phyloP scores from a whole-genome alignment of 2,329 filamentous ascomycete genomes.

The Claviceps fusiformis region DNA sequence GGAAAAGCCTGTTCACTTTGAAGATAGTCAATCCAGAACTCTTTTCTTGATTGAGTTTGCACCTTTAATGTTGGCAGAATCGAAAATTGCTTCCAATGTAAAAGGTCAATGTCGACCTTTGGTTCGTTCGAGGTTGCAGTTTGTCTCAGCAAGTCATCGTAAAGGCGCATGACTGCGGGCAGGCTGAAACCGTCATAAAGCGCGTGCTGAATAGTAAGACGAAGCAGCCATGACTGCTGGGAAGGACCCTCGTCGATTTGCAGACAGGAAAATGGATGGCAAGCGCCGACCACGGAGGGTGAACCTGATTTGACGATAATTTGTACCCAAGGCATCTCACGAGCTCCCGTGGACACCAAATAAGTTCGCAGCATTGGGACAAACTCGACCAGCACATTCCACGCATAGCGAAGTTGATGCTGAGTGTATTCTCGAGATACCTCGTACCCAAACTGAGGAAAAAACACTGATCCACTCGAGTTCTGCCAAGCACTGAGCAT shows the following conservation, averaged over 20 bases:
- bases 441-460: slow-evolving; percentile 54
- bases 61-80: slow-evolving; percentile 4
- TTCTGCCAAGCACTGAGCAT: slow-evolving; percentile 68
- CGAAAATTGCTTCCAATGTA: slow-evolving; percentile 16
- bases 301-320: slow-evolving; percentile 29
- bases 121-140: slow-evolving; percentile 2
- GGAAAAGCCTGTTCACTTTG: background rate
- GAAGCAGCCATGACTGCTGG: slow-evolving; percentile 16
- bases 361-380: slow-evolving; percentile 55
- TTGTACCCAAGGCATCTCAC: slow-evolving; percentile 46
- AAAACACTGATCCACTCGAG: slow-evolving; percentile 54
- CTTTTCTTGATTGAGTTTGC: slow-evolving; percentile 9
- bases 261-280: slow-evolving; percentile 14
- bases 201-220: slow-evolving; percentile 65
- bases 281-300: background rate
- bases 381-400: slow-evolving; percentile 41
- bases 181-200: slow-evolving; percentile 81
- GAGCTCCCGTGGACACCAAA: slow-evolving; percentile 40
- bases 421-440: slow-evolving; percentile 26
- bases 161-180: slow-evolving; percentile 38
- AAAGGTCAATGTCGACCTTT: slow-evolving; percentile 3
- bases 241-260: slow-evolving; percentile 5
- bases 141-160: slow-evolving; percentile 4
- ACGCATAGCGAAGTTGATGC: slow-evolving; percentile 39
- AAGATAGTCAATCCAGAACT: slow-evolving; percentile 32